phyloP scores from a whole-genome alignment of 495 filamentous ascomycete genomes.

The Bacidia rubella region DNA sequence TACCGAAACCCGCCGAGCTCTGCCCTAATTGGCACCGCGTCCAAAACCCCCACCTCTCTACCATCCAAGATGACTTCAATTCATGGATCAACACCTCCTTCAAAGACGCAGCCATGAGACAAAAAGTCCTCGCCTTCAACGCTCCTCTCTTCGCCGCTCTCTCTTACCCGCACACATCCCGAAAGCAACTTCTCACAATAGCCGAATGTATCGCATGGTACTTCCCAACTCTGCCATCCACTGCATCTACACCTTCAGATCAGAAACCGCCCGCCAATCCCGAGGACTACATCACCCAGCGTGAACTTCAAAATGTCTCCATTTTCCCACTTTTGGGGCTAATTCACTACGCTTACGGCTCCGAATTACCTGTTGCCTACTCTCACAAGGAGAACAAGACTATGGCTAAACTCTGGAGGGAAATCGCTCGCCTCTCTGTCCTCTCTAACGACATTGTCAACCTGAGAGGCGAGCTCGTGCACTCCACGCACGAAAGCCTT shows the following conservation, averaged over 20 bases:
- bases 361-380: neutral
- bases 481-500: neutral
- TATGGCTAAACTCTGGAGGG: neutral
- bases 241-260: neutral
- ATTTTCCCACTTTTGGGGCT: neutral
- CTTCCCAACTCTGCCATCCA: neutral
- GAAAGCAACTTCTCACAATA: neutral
- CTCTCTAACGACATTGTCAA: neutral
- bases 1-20: neutral
- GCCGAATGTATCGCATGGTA: neutral
- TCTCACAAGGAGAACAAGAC: neutral
- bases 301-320: neutral
- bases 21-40: neutral
- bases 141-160: neutral
- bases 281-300: neutral
- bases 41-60: neutral
- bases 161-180: neutral
- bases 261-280: neutral
- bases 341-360: neutral
- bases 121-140: neutral
- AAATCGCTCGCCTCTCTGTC: neutral
- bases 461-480: neutral
- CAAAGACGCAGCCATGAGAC: neutral
- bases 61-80: neutral
- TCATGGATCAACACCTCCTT: neutral